Evolutionary conservation across 2,329 filamentous ascomycete species (phyloP).

Genomic region (Aschersonia sp.): DNA sequence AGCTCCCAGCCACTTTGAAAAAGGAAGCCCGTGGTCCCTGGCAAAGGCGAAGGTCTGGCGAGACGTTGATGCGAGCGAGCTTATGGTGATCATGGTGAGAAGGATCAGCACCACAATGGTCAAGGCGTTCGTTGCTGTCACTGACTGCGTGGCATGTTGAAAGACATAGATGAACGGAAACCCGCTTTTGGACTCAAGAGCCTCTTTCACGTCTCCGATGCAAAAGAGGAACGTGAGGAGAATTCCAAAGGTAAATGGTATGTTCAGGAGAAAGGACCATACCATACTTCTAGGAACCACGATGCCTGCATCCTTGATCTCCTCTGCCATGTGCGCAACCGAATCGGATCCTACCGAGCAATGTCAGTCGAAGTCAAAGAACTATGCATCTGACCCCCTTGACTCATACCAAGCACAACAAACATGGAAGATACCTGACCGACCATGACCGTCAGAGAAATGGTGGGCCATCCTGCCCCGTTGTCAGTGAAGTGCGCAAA

Average conservation of each 20-base stretch:
- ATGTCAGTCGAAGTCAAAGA: background rate
- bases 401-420: constrained; percentile 4
- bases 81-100: constrained; percentile 11
- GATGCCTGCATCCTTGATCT: constrained; percentile 7
- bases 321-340: constrained; percentile 7
- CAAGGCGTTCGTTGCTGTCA: constrained; percentile 10
- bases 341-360: constrained; percentile 5
- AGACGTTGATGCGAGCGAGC: constrained; percentile 14
- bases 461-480: constrained; percentile 5
- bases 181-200: constrained; percentile 5
- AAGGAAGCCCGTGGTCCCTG: constrained; percentile 17
- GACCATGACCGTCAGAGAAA: constrained; percentile 6
- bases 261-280: constrained; percentile 8
- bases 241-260: constrained; percentile 9
- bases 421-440: constrained; percentile 6
- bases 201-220: constrained; percentile 7
- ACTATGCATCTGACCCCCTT: background rate
- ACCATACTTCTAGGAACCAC: constrained; percentile 8
- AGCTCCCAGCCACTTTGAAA: constrained; percentile 7
- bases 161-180: constrained; percentile 16
- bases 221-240: constrained; percentile 10
- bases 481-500: constrained; percentile 5
- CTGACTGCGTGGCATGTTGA: constrained; percentile 10
- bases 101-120: constrained; percentile 13
- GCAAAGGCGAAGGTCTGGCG: constrained; percentile 17